A percentile compares a stretch with the other conserved stretches of the same genome.
These are phyloP conservation scores for Metschnikowia aberdeeniae DNA, from an alignment of 805 yeast genomes.

Conservation along the genomic window DNA sequence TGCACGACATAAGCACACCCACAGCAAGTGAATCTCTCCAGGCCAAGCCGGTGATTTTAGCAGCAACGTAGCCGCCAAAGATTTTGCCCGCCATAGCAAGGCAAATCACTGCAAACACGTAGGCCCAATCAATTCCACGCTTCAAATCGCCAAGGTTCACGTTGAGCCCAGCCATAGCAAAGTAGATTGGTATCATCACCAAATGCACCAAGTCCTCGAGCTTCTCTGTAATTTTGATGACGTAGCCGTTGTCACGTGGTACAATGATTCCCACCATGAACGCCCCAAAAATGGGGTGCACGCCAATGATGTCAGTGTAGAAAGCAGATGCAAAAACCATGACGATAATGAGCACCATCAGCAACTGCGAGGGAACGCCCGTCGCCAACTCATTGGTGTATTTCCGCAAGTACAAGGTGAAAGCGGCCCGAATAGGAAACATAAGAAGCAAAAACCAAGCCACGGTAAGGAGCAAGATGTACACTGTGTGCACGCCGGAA, in stretches of 20 bases:
- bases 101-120: constrained; percentile 59
- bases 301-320: constrained; percentile 80
- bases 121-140: constrained; percentile 74
- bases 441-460: constrained; percentile 67
- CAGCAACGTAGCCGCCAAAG: constrained; percentile 61
- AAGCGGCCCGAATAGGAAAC: constrained; percentile 50
- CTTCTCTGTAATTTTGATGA: constrained; percentile 63
- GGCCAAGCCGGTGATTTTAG: constrained; percentile 55
- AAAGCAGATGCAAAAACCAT: constrained; percentile 65
- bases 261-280: constrained; percentile 72
- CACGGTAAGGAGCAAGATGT: constrained; percentile 58
- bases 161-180: constrained; percentile 73
- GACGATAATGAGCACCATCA: constrained; percentile 52
- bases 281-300: constrained; percentile 84
- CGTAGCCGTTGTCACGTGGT: constrained; percentile 74
- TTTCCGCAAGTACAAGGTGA: constrained; percentile 43
- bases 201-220: constrained; percentile 75
- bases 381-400: constrained; percentile 53
- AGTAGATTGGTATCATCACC: constrained; percentile 70
- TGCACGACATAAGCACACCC: constrained; percentile 82
- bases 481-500: constrained; percentile 63
- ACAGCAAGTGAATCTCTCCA: constrained; percentile 76
- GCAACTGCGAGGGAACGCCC: constrained; percentile 59
- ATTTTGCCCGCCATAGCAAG: constrained; percentile 69
- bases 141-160: constrained; percentile 62